phyloP scores from a whole-genome alignment of 106 monocot species.

The Dendrobium officinale region DNA sequence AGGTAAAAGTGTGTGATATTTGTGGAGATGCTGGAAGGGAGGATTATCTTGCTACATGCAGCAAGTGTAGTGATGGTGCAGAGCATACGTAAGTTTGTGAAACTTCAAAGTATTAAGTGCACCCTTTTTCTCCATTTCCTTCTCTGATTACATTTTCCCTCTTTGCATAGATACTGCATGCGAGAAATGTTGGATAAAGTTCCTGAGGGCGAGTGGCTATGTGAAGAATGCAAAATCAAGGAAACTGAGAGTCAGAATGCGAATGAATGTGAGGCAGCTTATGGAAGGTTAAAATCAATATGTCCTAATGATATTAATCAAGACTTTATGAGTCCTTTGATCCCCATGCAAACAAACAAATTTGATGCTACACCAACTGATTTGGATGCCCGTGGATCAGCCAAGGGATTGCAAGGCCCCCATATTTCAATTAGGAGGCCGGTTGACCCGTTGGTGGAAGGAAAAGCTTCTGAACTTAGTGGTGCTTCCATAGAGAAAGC shows the following conservation, averaged over 20 bases:
- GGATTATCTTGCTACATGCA: slow-evolving; percentile 66
- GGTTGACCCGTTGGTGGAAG: slow-evolving; percentile 13
- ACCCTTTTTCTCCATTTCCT: background rate
- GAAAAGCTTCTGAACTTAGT: slow-evolving; percentile 20
- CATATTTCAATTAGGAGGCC: slow-evolving; percentile 7
- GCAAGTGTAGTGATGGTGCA: slow-evolving; percentile 84
- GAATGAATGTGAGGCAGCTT: slow-evolving; percentile 16
- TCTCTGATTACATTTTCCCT: background rate
- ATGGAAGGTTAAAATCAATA: slow-evolving; percentile 15
- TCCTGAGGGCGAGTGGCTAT: slow-evolving; percentile 86
- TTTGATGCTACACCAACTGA: slow-evolving; percentile 8
- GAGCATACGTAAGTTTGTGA: slow-evolving; percentile 68
- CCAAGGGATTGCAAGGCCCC: slow-evolving; percentile 14
- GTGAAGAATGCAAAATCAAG: slow-evolving; percentile 78
- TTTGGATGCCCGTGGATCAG: slow-evolving; percentile 1
- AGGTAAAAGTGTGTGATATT: slow-evolving; percentile 96
- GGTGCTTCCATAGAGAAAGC: background rate
- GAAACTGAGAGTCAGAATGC: slow-evolving; percentile 29
- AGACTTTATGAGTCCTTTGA: slow-evolving; percentile 13
- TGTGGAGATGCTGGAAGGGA: slow-evolving; percentile 89
- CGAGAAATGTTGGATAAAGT: slow-evolving; percentile 54
- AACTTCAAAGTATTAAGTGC: background rate
- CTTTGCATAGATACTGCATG: slow-evolving; percentile 67
- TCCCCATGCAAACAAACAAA: slow-evolving; percentile 10
- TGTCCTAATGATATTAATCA: slow-evolving; percentile 22